Evolutionary conservation across 2,329 filamentous ascomycete genomes (phyloP).

Genomic region (Mycosphaerella sp.): DNA sequence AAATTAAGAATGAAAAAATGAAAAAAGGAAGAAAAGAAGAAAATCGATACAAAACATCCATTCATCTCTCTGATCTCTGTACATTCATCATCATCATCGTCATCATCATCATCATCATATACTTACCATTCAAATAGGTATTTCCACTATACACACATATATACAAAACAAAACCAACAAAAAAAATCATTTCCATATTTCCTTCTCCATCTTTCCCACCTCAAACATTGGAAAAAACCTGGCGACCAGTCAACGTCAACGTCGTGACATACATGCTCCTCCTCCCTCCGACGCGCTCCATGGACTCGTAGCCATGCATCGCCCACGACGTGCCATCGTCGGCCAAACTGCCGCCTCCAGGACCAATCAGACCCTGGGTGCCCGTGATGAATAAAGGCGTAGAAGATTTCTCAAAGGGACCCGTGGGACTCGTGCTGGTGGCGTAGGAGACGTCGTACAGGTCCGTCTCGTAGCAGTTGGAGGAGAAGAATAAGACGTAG

Average conservation of each 20-base stretch:
- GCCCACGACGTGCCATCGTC: conserved; percentile 13
- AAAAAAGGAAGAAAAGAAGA: too few species aligned
- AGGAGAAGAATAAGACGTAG: conserved; percentile 28
- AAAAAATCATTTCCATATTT: too few species aligned
- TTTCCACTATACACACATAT: too few species aligned
- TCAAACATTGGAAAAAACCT: neutral
- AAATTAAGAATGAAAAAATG: too few species aligned
- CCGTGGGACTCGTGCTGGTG: conserved; percentile 8
- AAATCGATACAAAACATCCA: too few species aligned
- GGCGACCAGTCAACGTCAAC: conserved; percentile 1
- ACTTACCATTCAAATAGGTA: too few species aligned
- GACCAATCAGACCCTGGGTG: conserved; percentile 25
- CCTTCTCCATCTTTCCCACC: too few species aligned
- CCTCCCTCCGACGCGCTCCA: conserved; percentile 5
- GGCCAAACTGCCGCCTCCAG: conserved; percentile 13
- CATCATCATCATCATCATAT: too few species aligned
- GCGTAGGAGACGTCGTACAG: conserved; percentile 17
- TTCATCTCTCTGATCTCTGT: neutral
- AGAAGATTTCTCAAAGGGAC: conserved; percentile 12
- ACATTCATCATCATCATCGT: too few species aligned
- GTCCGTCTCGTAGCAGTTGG: conserved; percentile 23
- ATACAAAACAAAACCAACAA: too few species aligned
- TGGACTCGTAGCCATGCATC: conserved; percentile 15
- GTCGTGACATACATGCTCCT: conserved; percentile 15
- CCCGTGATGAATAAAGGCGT: conserved; percentile 15